These are phyloP conservation scores for Mycena maculata DNA, from an alignment of 768 basidiomycete genomes.

Conservation along the genomic window DNA sequence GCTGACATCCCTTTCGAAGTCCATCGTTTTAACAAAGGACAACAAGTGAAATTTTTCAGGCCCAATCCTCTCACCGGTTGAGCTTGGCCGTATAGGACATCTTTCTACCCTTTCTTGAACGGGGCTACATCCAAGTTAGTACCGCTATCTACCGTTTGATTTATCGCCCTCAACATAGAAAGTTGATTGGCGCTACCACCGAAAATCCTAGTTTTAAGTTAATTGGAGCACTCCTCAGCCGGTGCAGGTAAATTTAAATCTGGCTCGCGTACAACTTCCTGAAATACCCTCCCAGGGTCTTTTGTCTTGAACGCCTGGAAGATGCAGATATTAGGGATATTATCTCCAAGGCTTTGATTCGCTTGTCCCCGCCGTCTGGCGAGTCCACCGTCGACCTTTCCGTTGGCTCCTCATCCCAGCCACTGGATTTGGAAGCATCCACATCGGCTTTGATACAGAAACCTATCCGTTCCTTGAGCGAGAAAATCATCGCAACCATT, in stretches of 20 bases:
- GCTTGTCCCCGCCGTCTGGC: slow-evolving; percentile 35
- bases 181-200: slow-evolving; percentile 87
- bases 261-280: slow-evolving; percentile 30
- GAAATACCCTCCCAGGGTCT: slow-evolving; percentile 62
- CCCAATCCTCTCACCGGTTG: slow-evolving; percentile 14
- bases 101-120: slow-evolving; percentile 85
- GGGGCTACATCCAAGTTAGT: slow-evolving; percentile 74
- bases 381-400: too few species aligned
- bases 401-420: slow-evolving; percentile 23
- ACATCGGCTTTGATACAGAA: neutral
- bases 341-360: slow-evolving; percentile 63
- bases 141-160: neutral
- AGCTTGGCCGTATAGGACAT: slow-evolving; percentile 61
- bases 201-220: slow-evolving; percentile 92
- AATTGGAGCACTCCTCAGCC: slow-evolving; percentile 76
- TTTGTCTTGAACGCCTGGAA: slow-evolving; percentile 75
- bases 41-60: slow-evolving; percentile 61
- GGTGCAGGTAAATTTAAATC: slow-evolving; percentile 69
- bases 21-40: slow-evolving; percentile 80
- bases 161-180: slow-evolving; percentile 1
- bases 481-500: slow-evolving; percentile 60
- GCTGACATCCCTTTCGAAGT: slow-evolving; percentile 46
- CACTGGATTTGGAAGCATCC: neutral
- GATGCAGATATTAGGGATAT: slow-evolving; percentile 70
- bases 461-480: slow-evolving; percentile 54